These are phyloP conservation scores for Neurospora cerealis DNA, from an alignment of 495 filamentous ascomycete genomes.

Conservation along the genomic window DNA sequence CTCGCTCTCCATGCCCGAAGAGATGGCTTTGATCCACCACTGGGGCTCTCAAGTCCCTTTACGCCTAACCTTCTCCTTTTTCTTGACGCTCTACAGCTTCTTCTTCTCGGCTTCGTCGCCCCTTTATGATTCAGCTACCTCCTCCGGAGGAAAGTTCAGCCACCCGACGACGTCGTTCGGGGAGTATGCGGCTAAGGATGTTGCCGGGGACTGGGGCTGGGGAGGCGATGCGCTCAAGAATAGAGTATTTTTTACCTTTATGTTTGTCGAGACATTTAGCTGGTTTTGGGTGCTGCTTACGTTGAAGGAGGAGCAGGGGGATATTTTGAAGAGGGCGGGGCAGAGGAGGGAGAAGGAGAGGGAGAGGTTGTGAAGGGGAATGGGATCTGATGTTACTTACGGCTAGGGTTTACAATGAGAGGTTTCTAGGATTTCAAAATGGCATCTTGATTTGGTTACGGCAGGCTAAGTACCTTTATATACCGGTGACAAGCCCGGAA, in stretches of 20 bases:
- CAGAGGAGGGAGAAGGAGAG: constrained; percentile 17
- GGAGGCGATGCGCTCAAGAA: constrained; percentile 59
- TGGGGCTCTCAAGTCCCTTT: constrained; percentile 57
- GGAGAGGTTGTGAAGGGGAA: constrained; percentile 1
- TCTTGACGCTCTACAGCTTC: constrained; percentile 60
- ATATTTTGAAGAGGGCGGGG: constrained; percentile 15
- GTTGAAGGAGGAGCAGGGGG: constrained; percentile 39
- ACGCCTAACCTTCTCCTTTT: constrained; percentile 56
- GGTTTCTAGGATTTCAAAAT: background rate
- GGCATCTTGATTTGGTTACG: background rate
- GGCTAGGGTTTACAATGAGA: background rate
- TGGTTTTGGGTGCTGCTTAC: constrained; percentile 77
- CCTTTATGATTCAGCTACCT: constrained; percentile 11
- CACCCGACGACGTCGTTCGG: constrained; percentile 16
- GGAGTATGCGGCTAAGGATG: background rate
- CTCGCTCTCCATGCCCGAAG: constrained; percentile 60
- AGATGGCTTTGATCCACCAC: constrained; percentile 47
- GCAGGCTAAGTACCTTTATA: too few species aligned
- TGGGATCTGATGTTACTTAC: background rate
- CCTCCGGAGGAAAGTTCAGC: constrained; percentile 1
- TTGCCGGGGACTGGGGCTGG: constrained; percentile 13
- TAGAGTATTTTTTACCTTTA: constrained; percentile 70
- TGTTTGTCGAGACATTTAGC: constrained; percentile 70
- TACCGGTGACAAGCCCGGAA: too few species aligned
- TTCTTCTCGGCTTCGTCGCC: constrained; percentile 35